Base-by-base conservation (phyloP, 768 basidiomycete genomes). In the Xerocomellus chrysenteron region DNA sequence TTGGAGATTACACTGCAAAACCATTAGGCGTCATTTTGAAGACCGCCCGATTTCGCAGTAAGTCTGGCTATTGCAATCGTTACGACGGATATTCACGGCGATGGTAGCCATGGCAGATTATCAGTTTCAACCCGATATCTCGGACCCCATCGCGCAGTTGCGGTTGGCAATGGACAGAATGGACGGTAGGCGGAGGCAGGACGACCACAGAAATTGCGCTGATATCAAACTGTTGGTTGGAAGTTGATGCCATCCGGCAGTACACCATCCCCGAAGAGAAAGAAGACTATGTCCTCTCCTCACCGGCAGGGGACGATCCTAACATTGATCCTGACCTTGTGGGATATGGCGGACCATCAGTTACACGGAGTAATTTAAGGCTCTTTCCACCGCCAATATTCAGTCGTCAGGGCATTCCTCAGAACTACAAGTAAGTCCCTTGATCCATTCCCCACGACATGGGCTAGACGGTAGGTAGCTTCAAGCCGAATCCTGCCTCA, bases 311-410 rank as follows among this genome's bases (percentile, higher is more conserved):
- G 37, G 35, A 58, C n/a, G 70, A 72, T 24, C 72, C 75, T 61
- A 80, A 81, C 57, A 77, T 86, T 50, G 86, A 87, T 65, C 85
- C 83, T 2, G 67, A 68, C 26, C 76, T 78, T 49, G 35, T 63
- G 43, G 56, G 57, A 37, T 35, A 63, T 39, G 61, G 40, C 13
- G 60, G 52, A 28, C 37, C 35, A 47, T 35, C 64, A 46, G 54
- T 62, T 32, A 58, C 74, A 62, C 74, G 72, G 54, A 88, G 83
- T 66, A 85, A 84, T 63, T 75, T 94, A 10, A 81, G 90, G 30
- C 76, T 93, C 12, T 85, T 94, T 60, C 94, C 96, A 30, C 90
- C 94, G 1, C 95, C 96, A 9, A 72, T 94, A 46, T 98, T 98
- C 74, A 90, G 88, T 62, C 81, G 93, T 35, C 88, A 92, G 61